Evolutionary conservation across 176 grass and related monocot species (phyloP), one percentile per base, ranked within the genome.

Genomic region (Oryza coarctata): DNA sequence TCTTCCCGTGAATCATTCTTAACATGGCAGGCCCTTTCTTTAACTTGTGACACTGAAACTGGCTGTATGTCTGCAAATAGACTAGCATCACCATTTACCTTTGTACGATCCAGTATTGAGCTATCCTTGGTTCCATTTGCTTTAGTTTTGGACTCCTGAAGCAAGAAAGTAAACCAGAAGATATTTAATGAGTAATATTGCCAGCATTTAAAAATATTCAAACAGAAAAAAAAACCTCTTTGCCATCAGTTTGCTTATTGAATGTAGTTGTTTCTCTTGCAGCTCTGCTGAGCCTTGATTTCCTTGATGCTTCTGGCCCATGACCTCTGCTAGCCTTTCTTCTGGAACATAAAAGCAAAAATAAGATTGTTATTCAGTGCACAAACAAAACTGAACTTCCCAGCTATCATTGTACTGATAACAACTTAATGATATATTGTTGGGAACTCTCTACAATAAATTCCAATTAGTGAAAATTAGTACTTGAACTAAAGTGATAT

Each of bases 281-380:
- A 82, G 80, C 82, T 83, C 82, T 91, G 69, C 84, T 88, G 65
- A 83, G 69, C 89, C 89, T 95, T 62, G 87, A 82, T 74, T 70
- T 95, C 85, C 84, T 95, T 58, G 89, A 84, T 76, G 73, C 82
- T 85, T 92, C 93, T 80, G 35, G 63, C 7, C 78, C 88, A 73
- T 82, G 88, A n/a, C 50, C 76, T 92, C 86, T 95, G 47, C 88
- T 57, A 63, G 63, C 82, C 79, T 80, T 99, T 82, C 83, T 91
- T 82, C 96, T 99, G 68, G 74, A 63, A 7, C 10, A 69, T 31
- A 44, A 75, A 65, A 15, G 69, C 3, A 22, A 60, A 36, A 47
- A 28, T 22, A 79, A 28, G 32, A 7, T 29, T 70, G 9, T 50
- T 77, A 34, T 76, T 4, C 23, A 68, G 10, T 55, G 30, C 23